Evolutionary conservation across 2,329 filamentous ascomycete species (phyloP), one percentile per base, ranked within the genome.

Genomic region (Neofusicoccum laricinum): DNA sequence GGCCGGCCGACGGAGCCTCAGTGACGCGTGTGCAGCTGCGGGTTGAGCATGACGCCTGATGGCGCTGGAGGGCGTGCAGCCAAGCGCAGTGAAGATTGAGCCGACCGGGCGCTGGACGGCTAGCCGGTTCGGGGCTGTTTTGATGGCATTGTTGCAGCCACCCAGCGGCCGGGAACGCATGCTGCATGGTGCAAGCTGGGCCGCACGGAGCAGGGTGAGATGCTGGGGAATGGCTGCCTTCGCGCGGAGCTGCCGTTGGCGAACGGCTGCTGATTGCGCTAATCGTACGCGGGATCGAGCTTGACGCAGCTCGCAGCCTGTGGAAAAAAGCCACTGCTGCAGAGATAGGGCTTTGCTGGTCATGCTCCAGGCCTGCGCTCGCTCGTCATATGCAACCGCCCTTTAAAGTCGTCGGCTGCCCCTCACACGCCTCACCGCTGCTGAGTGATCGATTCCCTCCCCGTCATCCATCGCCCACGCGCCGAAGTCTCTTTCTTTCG

Each of bases 261-360:
- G 12, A 48, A 48, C 45, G 45, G 50, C 50, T 25, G 51, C 51
- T 57, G 53, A 58, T 58, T 34, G 53, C 53, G 53, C 55, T 59
- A 59, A 59, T 59, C 55, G 55, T 40, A 45, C 55, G 55, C 55
- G 55, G 40, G 55, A 59, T 59, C 55, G 53, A 58, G 19, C 19
- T 58, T 38, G 36, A 36, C 41, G 12, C 15, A 21, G 34, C 34
- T 11, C 17, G 12, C 36, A 10, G 40, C 40, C 40, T 15, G 40
- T n/a, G 15, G 40, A 17, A n/a, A 41, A 41, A 17, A 34, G 49
- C 30, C 34, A 10, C 4, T 21, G 25, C n/a, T 36, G 38, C 38
- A 19, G 51, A 30, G 50, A 55, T 55, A 38, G 49, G 48, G 48
- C 48, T n/a, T 50, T 25, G 48, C 46, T 30, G 48, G 32, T 38